These are phyloP conservation scores for Sugiyamaella sp. DNA, from an alignment of 1,139 yeast species.

Conservation along the genomic window DNA sequence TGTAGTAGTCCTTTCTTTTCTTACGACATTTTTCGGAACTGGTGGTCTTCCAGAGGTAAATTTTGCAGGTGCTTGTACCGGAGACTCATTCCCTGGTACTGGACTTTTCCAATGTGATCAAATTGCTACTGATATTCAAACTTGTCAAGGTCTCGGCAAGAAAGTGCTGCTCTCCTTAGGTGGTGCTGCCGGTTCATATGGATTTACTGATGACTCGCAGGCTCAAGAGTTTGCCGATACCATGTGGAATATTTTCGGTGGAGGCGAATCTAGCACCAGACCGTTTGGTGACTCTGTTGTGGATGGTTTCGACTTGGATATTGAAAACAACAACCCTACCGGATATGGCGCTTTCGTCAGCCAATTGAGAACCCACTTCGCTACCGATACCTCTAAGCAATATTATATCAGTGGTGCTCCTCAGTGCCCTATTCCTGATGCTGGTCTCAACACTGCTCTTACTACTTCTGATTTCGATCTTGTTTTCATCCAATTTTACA, in stretches of 20 bases:
- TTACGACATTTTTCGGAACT: slow-evolving; percentile 59
- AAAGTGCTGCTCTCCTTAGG: slow-evolving; percentile 84
- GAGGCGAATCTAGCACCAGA: slow-evolving; percentile 59
- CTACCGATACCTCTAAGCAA: slow-evolving; percentile 44
- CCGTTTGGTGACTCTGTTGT: slow-evolving; percentile 71
- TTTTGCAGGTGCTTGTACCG: slow-evolving; percentile 61
- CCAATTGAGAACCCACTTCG: slow-evolving; percentile 58
- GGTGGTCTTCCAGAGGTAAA: slow-evolving; percentile 54
- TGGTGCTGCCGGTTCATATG: slow-evolving; percentile 81
- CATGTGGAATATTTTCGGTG: slow-evolving; percentile 85
- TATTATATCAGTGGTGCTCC: slow-evolving; percentile 92
- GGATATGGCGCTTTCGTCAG: slow-evolving; percentile 58
- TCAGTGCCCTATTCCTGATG: slow-evolving; percentile 92
- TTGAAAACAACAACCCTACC: slow-evolving; percentile 55
- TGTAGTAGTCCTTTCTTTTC: slow-evolving; percentile 70
- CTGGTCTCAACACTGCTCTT: slow-evolving; percentile 69
- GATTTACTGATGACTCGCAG: slow-evolving; percentile 60
- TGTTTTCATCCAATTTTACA: slow-evolving; percentile 89
- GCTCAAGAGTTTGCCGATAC: slow-evolving; percentile 72
- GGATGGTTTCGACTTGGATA: slow-evolving; percentile 75
- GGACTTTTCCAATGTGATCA: slow-evolving; percentile 41
- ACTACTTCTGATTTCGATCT: slow-evolving; percentile 69
- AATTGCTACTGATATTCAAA: slow-evolving; percentile 62
- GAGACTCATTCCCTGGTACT: slow-evolving; percentile 36
- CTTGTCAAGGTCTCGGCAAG: slow-evolving; percentile 80